phyloP scores from a whole-genome alignment of 345 rosid genomes.

The Microcos paniculata region DNA sequence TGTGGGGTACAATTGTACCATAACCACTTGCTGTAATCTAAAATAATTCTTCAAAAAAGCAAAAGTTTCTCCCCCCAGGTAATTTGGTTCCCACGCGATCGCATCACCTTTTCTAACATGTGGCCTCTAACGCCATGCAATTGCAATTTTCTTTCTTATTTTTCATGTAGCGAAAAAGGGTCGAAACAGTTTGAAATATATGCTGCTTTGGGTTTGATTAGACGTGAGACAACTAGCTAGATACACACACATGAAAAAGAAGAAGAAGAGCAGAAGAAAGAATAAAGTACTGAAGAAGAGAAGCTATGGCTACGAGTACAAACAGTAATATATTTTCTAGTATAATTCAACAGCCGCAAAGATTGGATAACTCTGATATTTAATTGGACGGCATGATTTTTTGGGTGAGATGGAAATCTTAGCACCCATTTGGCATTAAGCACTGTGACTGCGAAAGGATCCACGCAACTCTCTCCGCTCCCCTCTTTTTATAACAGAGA shows the following conservation, averaged over 20 bases:
- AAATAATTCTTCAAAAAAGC: background rate
- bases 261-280: background rate
- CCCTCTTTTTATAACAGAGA: background rate
- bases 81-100: conserved; percentile 6
- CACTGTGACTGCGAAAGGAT: background rate
- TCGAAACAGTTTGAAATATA: background rate
- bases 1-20: background rate
- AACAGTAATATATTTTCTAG: background rate
- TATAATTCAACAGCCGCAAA: background rate
- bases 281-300: background rate
- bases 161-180: background rate
- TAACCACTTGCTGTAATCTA: background rate
- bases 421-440: conserved; percentile 3
- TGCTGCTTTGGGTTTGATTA: background rate
- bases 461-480: background rate
- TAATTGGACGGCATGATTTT: background rate
- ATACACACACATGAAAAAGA: too few relatives aligned
- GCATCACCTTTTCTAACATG: background rate
- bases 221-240: conserved; percentile 4
- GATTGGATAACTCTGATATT: background rate
- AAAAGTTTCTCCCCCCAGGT: background rate
- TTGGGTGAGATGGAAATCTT: conserved; percentile 11
- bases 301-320: background rate
- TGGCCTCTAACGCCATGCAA: conserved; percentile 1
- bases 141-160: background rate